These are phyloP conservation scores for Thalassiosira sp. DNA, from an alignment of 352 stramenopile genomes.

Conservation along the genomic window DNA sequence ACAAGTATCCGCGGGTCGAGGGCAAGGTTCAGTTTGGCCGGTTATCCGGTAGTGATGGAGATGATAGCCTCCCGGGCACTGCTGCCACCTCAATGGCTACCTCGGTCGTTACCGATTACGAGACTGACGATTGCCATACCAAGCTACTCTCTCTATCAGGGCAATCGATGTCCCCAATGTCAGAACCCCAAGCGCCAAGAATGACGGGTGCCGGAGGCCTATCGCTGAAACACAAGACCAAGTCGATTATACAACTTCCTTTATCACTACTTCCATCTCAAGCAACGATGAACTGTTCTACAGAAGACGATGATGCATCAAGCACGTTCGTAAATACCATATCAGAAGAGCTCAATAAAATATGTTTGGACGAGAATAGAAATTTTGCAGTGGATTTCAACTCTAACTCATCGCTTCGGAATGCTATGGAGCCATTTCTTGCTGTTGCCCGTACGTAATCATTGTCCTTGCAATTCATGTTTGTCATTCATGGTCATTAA, in stretches of 20 bases:
- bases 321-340: slow-evolving; percentile 40
- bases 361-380: slow-evolving; percentile 19
- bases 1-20: slow-evolving; percentile 13
- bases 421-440: slow-evolving; percentile 56
- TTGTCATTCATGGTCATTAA: background rate
- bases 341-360: slow-evolving; percentile 16
- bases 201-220: slow-evolving; percentile 7
- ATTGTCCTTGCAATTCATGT: background rate
- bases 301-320: slow-evolving; percentile 26
- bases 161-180: background rate
- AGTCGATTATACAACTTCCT: slow-evolving; percentile 44
- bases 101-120: slow-evolving; percentile 21
- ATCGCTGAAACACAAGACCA: slow-evolving; percentile 49
- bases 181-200: background rate
- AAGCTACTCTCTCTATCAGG: slow-evolving; percentile 14
- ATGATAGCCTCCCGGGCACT: slow-evolving; percentile 13
- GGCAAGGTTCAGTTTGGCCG: background rate
- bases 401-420: slow-evolving; percentile 24
- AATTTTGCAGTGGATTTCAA: slow-evolving; percentile 41
- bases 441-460: slow-evolving; percentile 46
- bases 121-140: slow-evolving; percentile 10
- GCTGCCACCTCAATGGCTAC: slow-evolving; percentile 28
- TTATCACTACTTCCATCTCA: slow-evolving; percentile 39
- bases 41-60: background rate
- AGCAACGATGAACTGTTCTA: slow-evolving; percentile 28